These are phyloP conservation scores for Lentinus brumalis DNA, from an alignment of 768 basidiomycete genomes.

Conservation along the genomic window DNA sequence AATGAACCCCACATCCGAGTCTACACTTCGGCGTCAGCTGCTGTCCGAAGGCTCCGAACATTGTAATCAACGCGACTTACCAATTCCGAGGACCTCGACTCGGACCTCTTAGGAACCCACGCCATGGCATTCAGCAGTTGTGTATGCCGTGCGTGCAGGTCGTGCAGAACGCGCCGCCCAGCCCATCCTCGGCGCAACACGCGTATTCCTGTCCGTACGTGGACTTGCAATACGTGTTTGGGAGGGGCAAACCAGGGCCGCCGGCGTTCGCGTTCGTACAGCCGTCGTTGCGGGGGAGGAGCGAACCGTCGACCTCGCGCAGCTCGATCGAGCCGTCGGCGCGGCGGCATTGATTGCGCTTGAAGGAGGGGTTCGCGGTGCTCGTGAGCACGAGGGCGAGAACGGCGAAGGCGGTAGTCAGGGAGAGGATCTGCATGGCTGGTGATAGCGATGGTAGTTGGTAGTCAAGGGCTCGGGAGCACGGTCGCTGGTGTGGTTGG, in stretches of 20 bases:
- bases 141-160: background rate
- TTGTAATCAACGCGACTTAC: no score
- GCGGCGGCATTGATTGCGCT: constrained; percentile 69
- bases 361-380: background rate
- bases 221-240: constrained; percentile 72
- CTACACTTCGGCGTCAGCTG: no score
- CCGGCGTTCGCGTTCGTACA: constrained; percentile 70
- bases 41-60: no score
- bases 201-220: constrained; percentile 67
- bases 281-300: constrained; percentile 44
- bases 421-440: no score
- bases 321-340: constrained; percentile 71
- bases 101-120: no score
- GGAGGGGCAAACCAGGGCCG: constrained; percentile 61
- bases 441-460: no score
- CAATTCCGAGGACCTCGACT: no score
- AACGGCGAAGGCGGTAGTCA: background rate
- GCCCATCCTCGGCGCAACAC: constrained; percentile 49
- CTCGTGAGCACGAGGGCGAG: background rate
- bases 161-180: constrained; percentile 60
- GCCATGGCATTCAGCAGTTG: background rate
- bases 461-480: no score
- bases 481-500: no score
- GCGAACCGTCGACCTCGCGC: constrained; percentile 67
- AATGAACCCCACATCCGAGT: no score